Evolutionary conservation across 2,329 filamentous ascomycete genomes (phyloP).

Genomic region (Gyromitra esculenta): DNA sequence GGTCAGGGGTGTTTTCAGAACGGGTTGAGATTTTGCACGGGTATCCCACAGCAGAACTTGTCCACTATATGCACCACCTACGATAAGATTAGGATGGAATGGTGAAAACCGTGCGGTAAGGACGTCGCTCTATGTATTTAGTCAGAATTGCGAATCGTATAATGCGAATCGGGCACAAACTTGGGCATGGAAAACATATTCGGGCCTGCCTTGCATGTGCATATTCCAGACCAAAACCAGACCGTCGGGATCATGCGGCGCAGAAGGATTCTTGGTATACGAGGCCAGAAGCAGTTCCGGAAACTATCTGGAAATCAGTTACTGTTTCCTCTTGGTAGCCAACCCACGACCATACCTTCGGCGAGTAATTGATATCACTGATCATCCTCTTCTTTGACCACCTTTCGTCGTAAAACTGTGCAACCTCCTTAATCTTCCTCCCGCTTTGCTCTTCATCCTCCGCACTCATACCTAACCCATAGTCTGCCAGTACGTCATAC

Average conservation of each 20-base stretch:
- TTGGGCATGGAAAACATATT: constrained; percentile 96
- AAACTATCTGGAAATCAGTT: constrained; percentile 65
- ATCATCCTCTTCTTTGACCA: constrained; percentile 99
- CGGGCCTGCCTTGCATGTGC: constrained; percentile 90
- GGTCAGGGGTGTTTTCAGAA: constrained; percentile 95
- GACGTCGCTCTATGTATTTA: constrained; percentile 74
- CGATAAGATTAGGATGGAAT: constrained; percentile 94
- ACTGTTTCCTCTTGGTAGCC: not conserved
- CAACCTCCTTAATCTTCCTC: constrained; percentile 82
- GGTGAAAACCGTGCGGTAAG: constrained; percentile 97
- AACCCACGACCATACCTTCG: constrained; percentile 69
- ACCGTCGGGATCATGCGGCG: constrained; percentile 91
- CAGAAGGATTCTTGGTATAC: constrained; percentile 96
- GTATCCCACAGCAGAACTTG: constrained; percentile 98
- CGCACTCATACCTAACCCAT: constrained; percentile 83
- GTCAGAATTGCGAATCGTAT: constrained; percentile 28
- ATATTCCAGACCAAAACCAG: constrained; percentile 97
- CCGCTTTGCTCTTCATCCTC: constrained; percentile 77
- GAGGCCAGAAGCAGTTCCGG: constrained; percentile 91
- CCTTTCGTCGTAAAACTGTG: constrained; percentile 92
- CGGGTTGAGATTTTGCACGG: constrained; percentile 83
- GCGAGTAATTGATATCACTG: constrained; percentile 92
- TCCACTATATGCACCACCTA: constrained; percentile 94
- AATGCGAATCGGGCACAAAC: constrained; percentile 29
- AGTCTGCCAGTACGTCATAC: constrained; percentile 95